Conservation (phyloP, 2,329 filamentous ascomycete genomes). For the Emericellopsis atlantica region DNA sequence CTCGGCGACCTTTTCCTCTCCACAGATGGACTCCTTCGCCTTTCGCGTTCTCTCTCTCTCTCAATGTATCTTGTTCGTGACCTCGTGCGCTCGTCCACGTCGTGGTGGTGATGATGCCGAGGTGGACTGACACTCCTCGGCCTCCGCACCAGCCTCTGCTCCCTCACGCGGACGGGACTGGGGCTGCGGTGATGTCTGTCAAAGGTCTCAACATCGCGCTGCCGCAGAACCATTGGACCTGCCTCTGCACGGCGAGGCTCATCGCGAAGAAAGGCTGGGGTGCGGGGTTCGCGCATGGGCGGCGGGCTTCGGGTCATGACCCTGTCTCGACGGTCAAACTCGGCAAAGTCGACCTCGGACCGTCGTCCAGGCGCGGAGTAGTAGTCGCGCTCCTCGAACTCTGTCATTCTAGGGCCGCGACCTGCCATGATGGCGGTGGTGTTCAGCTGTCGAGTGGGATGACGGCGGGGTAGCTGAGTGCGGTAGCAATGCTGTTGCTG, state of each 20-base stretch:
- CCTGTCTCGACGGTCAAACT: constrained; percentile 8
- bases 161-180: constrained; percentile 22
- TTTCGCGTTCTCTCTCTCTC: constrained; percentile 3
- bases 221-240: constrained; percentile 39
- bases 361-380: constrained; percentile 21
- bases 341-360: constrained; percentile 16
- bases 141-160: constrained; percentile 28
- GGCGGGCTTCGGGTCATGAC: constrained; percentile 12
- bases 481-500: no score
- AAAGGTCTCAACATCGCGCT: constrained; percentile 41
- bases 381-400: constrained; percentile 33
- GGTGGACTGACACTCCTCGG: constrained; percentile 29
- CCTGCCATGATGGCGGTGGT: constrained; percentile 10
- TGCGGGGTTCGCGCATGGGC: constrained; percentile 19
- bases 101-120: constrained; percentile 6
- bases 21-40: constrained; percentile 22
- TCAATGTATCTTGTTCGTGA: constrained; percentile 2
- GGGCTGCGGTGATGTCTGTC: constrained; percentile 30
- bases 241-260: constrained; percentile 32
- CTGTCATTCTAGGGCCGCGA: constrained; percentile 15
- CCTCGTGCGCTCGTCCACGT: constrained; percentile 1
- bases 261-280: constrained; percentile 38
- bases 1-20: constrained; percentile 16
- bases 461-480: no score
- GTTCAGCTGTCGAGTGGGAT: not conserved